A percentile compares a stretch with the other conserved stretches of the same genome.
phyloP scores from a whole-genome alignment of 176 grass and related monocot species.

The Triticum aestivum region DNA sequence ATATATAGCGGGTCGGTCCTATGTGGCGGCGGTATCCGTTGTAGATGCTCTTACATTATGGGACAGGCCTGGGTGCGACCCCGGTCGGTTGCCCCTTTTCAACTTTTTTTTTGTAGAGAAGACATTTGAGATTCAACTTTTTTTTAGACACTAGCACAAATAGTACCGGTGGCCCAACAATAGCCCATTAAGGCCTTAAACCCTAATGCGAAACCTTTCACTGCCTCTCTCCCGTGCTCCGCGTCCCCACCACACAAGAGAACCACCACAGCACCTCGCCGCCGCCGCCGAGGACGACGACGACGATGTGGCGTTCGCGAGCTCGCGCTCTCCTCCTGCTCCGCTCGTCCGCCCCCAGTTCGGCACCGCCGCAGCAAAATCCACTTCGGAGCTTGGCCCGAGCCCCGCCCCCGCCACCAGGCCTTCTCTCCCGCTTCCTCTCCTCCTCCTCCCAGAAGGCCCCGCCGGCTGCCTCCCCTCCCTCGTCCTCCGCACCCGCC shows the following conservation, averaged over 20 bases:
- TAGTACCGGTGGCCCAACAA: not conserved
- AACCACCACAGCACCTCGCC: slow-evolving; percentile 1
- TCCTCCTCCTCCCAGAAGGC: not conserved
- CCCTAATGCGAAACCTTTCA: not conserved
- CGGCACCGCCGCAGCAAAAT: not conserved
- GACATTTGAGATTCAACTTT: not conserved
- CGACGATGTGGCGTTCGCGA: slow-evolving; percentile 73
- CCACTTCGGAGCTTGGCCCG: not conserved
- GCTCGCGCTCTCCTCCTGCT: slow-evolving; percentile 36
- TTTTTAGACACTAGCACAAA: not conserved
- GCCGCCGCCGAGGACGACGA: not conserved
- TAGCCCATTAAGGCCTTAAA: slow-evolving; percentile 17
- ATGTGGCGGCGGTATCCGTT: too few species aligned
- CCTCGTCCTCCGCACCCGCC: not conserved
- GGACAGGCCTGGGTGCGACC: too few species aligned
- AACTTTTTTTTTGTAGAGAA: not conserved
- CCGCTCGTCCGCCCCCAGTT: not conserved
- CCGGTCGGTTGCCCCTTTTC: too few species aligned
- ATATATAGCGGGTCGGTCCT: too few species aligned
- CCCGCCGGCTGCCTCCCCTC: not conserved
- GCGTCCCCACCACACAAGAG: not conserved
- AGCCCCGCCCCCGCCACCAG: not conserved
- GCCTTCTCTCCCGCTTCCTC: not conserved
- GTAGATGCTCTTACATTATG: too few species aligned
- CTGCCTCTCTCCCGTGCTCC: not conserved